These are phyloP conservation scores for Ceraceosorus guamensis DNA, from an alignment of 1,284 basidiomycete genomes.

Conservation along the genomic window DNA sequence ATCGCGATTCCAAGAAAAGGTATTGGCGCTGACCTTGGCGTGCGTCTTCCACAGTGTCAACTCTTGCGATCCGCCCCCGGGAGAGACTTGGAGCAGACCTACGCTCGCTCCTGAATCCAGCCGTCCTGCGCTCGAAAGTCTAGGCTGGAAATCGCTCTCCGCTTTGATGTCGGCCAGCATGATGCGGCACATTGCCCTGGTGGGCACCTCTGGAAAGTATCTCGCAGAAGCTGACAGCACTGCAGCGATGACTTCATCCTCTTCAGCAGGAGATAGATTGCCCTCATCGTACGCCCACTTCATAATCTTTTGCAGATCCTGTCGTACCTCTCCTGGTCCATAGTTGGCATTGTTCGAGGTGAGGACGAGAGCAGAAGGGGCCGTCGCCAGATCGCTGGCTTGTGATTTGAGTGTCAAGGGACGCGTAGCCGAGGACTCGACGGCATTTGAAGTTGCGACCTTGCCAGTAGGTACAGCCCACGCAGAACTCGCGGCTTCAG, in stretches of 20 bases:
- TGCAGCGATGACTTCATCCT: conserved; percentile 40
- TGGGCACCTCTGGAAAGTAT: conserved; percentile 43
- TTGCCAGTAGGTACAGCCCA: no score
- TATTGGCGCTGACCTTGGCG: conserved; percentile 19
- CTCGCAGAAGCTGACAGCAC: conserved; percentile 37
- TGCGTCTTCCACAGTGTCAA: conserved; percentile 30
- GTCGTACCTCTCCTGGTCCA: conserved; percentile 24
- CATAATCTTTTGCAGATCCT: conserved; percentile 39
- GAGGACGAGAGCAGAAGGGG: conserved; percentile 2
- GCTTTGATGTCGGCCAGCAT: conserved; percentile 45
- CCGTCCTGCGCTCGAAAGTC: conserved; percentile 22
- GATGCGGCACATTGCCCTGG: conserved; percentile 24
- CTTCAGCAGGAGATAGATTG: conserved; percentile 22
- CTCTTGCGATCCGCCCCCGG: conserved; percentile 23
- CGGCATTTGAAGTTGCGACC: no score
- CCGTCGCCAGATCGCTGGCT: no score
- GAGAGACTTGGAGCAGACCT: conserved; percentile 42
- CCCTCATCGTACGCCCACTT: conserved; percentile 35
- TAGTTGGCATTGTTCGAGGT: conserved; percentile 30
- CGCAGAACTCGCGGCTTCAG: no score
- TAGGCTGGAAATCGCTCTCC: conserved; percentile 36
- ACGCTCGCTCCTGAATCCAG: conserved; percentile 35
- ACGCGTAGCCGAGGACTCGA: no score
- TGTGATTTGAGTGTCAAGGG: no score
- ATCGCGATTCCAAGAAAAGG: conserved; percentile 27